Base-by-base conservation (phyloP, 352 stramenopile genomes). In the Phytophthora macrochlamydospora region DNA sequence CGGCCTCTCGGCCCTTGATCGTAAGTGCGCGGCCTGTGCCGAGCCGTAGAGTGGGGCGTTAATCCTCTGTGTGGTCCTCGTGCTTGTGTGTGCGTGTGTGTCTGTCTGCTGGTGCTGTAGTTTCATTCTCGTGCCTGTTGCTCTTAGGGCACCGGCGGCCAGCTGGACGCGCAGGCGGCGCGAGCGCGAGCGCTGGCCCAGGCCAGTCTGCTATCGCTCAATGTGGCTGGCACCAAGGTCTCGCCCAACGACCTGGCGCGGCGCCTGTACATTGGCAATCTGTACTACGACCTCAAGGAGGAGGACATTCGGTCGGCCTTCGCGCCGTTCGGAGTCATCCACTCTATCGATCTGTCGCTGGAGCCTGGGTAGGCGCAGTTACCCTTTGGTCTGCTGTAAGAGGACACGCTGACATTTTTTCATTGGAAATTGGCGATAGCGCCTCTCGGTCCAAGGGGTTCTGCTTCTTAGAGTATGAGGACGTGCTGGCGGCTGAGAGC, bases 281-380 rank as follows among this genome's bases (percentile, higher is more conserved):
- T 93, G 18, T 91, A 92, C 67, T 93, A 93, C 67, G 85, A 92
- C 45, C 79, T 93, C 33, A 92, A 88, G 68, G 85, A 93, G 59
- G 79, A 93, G 40, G 85, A 89, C 37, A 85, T 93, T 31, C 83
- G 83, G 52, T 80, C 70, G 42, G 68, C 72, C 12, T 93, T 93
- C 44, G 73, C 79, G 4, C 81, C 82, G 12, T 92, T 93, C 56
- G 85, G 85, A 18, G 63, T 67, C 11, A 89, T 93, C 50, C 72
- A 85, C 42, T 91, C 85, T 4, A 88, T 93, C 46, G 85, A 93
- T 62, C 55, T 93, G 59, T 90, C 85, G 18, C 76, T 93, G 49
- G 85, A 93, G 62, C 85, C 85, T 33, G 83, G 85, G 85, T 92
- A 59, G 62, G 71, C 18, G 42, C 18, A 24, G 18, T 24, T 24